Evolutionary conservation across 345 rosid species (phyloP).

Genomic region (Firmiana major): DNA sequence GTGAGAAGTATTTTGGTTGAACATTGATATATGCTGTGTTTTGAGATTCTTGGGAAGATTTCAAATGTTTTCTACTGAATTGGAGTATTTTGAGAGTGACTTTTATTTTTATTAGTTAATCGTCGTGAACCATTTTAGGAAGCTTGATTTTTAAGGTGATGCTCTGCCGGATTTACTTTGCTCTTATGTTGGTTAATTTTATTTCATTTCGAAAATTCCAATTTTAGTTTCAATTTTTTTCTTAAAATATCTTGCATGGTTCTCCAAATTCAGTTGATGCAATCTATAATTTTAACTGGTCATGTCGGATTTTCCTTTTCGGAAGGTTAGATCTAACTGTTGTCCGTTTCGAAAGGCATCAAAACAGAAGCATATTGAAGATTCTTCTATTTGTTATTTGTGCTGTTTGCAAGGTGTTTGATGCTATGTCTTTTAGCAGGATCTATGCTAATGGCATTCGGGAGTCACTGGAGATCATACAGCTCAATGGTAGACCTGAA

Average conservation of each 20-base stretch:
- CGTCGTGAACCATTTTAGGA: background rate
- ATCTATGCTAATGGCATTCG: slow-evolving; percentile 3
- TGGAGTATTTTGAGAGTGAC: background rate
- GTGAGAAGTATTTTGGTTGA: background rate
- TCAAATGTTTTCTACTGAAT: background rate
- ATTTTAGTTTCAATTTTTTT: background rate
- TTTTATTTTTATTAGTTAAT: background rate
- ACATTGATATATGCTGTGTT: background rate
- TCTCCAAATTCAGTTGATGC: background rate
- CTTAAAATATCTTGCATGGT: background rate
- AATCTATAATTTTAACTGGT: background rate
- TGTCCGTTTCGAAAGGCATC: background rate
- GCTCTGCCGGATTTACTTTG: too few species aligned
- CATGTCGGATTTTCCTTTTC: background rate
- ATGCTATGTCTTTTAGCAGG: background rate
- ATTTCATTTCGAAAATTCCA: background rate
- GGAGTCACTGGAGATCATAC: slow-evolving; percentile 36
- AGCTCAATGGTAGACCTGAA: slow-evolving; percentile 50
- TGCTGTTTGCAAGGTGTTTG: background rate
- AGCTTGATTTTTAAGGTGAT: background rate
- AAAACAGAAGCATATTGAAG: background rate
- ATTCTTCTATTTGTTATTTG: slow-evolving; percentile 3
- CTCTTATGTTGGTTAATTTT: background rate
- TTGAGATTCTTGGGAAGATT: too few species aligned
- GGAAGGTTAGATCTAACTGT: background rate